Base-by-base conservation (phyloP, 2,329 filamentous ascomycete species). In the Dactylella cylindrospora region DNA sequence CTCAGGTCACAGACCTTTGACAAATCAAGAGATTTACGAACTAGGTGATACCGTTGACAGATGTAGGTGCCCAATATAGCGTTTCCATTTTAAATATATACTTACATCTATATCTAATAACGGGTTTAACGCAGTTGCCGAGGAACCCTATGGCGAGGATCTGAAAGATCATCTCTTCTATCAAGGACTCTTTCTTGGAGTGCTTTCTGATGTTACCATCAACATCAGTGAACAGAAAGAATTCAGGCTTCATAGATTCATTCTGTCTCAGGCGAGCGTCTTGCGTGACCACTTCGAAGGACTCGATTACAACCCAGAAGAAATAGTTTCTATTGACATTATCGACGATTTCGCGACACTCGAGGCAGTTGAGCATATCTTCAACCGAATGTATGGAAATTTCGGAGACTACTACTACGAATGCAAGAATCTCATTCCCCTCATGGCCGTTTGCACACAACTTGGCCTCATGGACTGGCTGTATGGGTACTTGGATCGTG, bases 301-400 rank as follows among this genome's bases (percentile, higher is more conserved):
- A 20, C 35, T 19, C 10, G 36, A 22, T 4, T 38, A 20, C 22
- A 20, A 53, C 28, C 23, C 38, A 1, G 20, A 38, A 9, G 36
- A 43, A 13, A 5, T 15, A 6, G 29, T 62, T 9, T 23, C 49
- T 13, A 46, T 49, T 36, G 38, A 54, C 13, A 25, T 29, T 7
- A 13, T 62, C 31, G 57, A 62, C 20, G 31, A 54, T 13, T 54
- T 47, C n/a, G 49, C 46, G 10, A 32, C 53, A 6, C 26, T 54
- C 8, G 38, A 38, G 17, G 49, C 57, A 2, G 38, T 54, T 9
- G 57, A 62, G 20, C 57, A 62, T n/a, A 44, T 62, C 19, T 35
- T 62, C 49, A 54, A 54, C 20, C 29, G 57, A 23, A 28, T 62
- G 5, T 62, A 62, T n/a, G 57, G 57, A n/a, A 62, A 62, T 29